These are phyloP conservation scores for Maudiozyma barnettii DNA, from an alignment of 805 yeast genomes.

Conservation along the genomic window DNA sequence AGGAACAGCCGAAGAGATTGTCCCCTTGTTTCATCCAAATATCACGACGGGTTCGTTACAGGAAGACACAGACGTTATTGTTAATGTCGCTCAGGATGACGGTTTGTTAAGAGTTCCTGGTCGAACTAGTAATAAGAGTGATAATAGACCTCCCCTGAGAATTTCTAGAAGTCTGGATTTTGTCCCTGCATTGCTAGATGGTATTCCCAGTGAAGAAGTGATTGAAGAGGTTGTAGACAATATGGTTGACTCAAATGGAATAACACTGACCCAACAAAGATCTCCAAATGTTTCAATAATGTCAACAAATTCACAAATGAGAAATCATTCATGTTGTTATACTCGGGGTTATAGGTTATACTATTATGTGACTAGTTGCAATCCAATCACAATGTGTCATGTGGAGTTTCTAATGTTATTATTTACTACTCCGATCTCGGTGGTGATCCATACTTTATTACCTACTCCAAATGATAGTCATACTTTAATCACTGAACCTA, in stretches of 20 bases:
- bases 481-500: neutral
- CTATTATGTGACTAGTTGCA: conserved; percentile 6
- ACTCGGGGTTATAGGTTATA: conserved; percentile 2
- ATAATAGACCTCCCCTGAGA: neutral
- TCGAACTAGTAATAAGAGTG: neutral
- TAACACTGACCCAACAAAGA: neutral
- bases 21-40: neutral
- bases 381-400: conserved; percentile 5
- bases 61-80: neutral
- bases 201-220: neutral
- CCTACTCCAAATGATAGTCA: conserved; percentile 8
- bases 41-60: neutral
- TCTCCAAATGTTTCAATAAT: neutral
- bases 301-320: neutral
- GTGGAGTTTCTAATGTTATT: conserved; percentile 14
- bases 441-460: conserved; percentile 10
- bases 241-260: too few species aligned
- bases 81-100: neutral
- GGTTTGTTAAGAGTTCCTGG: neutral
- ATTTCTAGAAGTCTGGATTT: neutral
- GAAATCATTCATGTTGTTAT: neutral
- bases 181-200: neutral
- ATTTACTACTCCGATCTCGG: conserved; percentile 18
- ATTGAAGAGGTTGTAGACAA: neutral
- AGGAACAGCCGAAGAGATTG: neutral